Percentiles rank a stretch among this genome's conserved stretches.
Conservation (phyloP, 805 yeast genomes). For the Barnettozyma wickerhamii region DNA sequence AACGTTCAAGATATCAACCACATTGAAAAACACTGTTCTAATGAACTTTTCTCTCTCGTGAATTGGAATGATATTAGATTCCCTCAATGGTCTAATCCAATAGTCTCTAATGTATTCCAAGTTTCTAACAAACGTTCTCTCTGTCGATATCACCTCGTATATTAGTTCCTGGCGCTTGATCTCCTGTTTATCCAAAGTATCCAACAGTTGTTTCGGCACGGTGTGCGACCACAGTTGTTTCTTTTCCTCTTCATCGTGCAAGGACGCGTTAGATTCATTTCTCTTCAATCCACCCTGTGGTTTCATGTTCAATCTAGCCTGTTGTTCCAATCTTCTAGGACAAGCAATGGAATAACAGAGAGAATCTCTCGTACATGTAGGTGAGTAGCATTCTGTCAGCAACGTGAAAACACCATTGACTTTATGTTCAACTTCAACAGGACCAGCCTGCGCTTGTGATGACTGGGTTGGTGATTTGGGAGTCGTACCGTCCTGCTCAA, state of each 20-base stretch:
- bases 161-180: conserved; percentile 93
- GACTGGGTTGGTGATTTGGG: conserved; percentile 3
- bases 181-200: conserved; percentile 75
- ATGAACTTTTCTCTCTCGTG: conserved; percentile 87
- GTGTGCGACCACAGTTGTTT: conserved; percentile 92
- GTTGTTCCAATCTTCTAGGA: conserved; percentile 93
- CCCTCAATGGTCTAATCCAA: conserved; percentile 87
- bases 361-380: conserved; percentile 87
- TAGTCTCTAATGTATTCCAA: conserved; percentile 89
- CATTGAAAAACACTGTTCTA: conserved; percentile 86
- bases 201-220: conserved; percentile 76
- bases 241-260: conserved; percentile 72
- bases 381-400: conserved; percentile 92
- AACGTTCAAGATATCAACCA: conserved; percentile 78
- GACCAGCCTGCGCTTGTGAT: conserved; percentile 10
- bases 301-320: conserved; percentile 84
- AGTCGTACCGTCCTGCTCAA: neutral
- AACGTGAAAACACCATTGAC: conserved; percentile 93
- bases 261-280: conserved; percentile 64
- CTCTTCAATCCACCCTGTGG: conserved; percentile 81
- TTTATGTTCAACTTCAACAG: conserved; percentile 24
- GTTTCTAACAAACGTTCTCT: conserved; percentile 92
- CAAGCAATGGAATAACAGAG: conserved; percentile 95
- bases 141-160: conserved; percentile 90
- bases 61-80: conserved; percentile 82